Conservation (phyloP, 768 basidiomycete species). For the Sarcomyxa edulis region DNA sequence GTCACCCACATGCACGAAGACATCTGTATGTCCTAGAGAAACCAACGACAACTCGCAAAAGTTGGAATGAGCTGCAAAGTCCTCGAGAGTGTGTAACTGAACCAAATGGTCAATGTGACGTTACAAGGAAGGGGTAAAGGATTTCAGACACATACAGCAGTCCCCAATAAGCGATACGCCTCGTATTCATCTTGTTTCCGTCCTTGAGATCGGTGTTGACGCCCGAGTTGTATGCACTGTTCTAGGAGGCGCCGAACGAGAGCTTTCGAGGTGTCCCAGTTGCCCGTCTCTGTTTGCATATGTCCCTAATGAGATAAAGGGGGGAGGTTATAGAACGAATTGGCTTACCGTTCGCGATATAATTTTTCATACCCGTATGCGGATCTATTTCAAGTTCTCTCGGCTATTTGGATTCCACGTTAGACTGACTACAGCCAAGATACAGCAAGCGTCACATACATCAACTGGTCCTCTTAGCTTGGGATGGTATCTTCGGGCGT, state of each 20-base stretch:
- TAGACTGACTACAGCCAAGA: no score
- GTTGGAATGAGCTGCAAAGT: slow-evolving; percentile 87
- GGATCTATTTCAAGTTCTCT: slow-evolving; percentile 83
- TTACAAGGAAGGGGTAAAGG: neutral
- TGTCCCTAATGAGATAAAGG: neutral
- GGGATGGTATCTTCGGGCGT: slow-evolving; percentile 74
- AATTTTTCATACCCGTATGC: slow-evolving; percentile 91
- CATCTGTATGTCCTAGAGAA: slow-evolving; percentile 64
- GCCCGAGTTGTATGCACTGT: slow-evolving; percentile 74
- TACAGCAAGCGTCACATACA: slow-evolving; percentile 28
- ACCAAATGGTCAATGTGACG: neutral
- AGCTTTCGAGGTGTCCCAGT: slow-evolving; percentile 87
- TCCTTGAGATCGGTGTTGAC: slow-evolving; percentile 52
- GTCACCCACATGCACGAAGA: slow-evolving; percentile 87
- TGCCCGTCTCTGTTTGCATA: slow-evolving; percentile 45
- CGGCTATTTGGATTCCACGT: slow-evolving; percentile 51
- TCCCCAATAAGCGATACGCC: slow-evolving; percentile 76
- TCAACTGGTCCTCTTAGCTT: slow-evolving; percentile 80
- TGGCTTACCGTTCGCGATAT: slow-evolving; percentile 71
- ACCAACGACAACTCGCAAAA: slow-evolving; percentile 83
- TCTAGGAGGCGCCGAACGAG: slow-evolving; percentile 71
- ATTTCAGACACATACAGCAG: slow-evolving; percentile 37
- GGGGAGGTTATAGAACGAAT: neutral
- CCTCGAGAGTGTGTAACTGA: slow-evolving; percentile 80
- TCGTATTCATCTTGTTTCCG: slow-evolving; percentile 71